Conservation (phyloP, 108 stramenopile genomes). For the Cyclotella atomus region DNA sequence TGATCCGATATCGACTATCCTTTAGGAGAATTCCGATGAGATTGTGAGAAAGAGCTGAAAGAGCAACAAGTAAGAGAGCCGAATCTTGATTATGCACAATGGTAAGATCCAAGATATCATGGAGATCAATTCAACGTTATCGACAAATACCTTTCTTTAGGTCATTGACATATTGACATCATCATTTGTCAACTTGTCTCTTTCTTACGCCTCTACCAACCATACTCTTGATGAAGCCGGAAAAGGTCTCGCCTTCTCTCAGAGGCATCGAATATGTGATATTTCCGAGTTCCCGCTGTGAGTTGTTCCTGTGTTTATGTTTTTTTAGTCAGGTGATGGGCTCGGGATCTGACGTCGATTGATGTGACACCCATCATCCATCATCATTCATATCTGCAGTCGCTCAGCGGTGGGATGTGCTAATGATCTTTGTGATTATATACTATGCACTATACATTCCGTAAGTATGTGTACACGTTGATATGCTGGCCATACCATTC, state of each 20-base stretch:
- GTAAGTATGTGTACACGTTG: background rate
- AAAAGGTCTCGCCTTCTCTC: constrained; percentile 18
- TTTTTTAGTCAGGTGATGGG: background rate
- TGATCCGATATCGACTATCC: background rate
- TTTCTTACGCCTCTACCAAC: no score
- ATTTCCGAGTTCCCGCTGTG: constrained; percentile 37
- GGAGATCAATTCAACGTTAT: no score
- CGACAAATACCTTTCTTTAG: no score
- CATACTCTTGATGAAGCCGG: background rate
- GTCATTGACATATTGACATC: background rate
- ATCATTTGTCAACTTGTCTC: no score
- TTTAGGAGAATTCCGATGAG: no score
- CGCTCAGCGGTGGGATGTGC: constrained; percentile 43
- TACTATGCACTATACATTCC: constrained; percentile 44
- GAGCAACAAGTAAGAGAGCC: no score
- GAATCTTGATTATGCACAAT: no score
- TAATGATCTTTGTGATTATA: constrained; percentile 47
- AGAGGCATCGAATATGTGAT: constrained; percentile 38
- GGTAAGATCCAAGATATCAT: no score
- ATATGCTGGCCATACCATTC: background rate
- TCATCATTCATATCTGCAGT: background rate
- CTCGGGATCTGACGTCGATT: background rate
- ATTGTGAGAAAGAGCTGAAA: no score
- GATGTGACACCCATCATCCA: background rate
- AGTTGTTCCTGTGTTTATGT: background rate